phyloP scores from a whole-genome alignment of 108 stramenopile genomes.

The Cyclotella baltica region DNA sequence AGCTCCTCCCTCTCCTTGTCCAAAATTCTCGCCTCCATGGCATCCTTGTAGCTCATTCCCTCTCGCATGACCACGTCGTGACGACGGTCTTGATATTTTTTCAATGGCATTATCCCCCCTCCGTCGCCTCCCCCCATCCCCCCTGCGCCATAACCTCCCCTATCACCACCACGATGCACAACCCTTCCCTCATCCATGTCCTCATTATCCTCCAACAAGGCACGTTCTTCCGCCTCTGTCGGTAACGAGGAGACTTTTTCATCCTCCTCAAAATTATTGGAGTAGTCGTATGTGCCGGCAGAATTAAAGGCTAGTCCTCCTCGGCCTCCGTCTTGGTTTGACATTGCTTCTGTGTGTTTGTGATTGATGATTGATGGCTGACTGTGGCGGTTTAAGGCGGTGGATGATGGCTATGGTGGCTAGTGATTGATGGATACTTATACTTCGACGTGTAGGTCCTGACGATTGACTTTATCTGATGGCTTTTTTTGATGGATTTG shows the following conservation, averaged over 20 bases:
- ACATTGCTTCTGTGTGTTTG: not conserved
- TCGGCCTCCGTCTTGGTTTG: constrained; percentile 48
- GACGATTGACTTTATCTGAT: too few species aligned
- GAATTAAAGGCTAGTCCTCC: constrained; percentile 70
- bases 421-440: too few species aligned
- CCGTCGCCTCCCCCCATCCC: constrained; percentile 80
- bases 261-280: constrained; percentile 43
- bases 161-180: not conserved
- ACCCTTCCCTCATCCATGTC: constrained; percentile 50
- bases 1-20: constrained; percentile 79
- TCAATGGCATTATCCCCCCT: constrained; percentile 86
- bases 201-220: constrained; percentile 40
- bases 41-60: constrained; percentile 86
- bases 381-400: not conserved
- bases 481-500: too few species aligned
- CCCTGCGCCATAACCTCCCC: constrained; percentile 23
- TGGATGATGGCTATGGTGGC: too few species aligned
- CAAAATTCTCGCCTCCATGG: constrained; percentile 82
- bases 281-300: constrained; percentile 63
- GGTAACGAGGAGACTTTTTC: constrained; percentile 55
- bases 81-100: constrained; percentile 88
- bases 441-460: too few species aligned
- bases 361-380: not conserved
- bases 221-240: constrained; percentile 57
- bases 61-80: constrained; percentile 78